Evolutionary conservation across 1,284 basidiomycete genomes (phyloP), one percentile per base, ranked within the genome.

Genomic region (Puccinia horiana): DNA sequence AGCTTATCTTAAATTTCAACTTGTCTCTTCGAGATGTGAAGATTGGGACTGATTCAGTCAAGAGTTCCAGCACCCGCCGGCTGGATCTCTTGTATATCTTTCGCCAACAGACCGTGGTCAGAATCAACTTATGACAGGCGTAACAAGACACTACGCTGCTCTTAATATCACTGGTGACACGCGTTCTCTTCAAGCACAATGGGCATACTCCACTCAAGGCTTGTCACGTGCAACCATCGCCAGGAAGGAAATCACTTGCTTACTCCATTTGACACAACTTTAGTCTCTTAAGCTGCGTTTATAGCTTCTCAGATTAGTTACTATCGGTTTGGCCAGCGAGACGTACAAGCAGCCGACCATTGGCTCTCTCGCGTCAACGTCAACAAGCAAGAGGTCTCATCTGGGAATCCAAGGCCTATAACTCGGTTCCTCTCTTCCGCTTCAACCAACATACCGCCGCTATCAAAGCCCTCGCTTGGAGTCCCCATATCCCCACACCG

Each of bases 391-490:
- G 96, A 99, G 87, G 95, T 99, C 2, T 94, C 85, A 94, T 99
- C 79, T 99, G 96, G 95, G 78, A 81, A 23, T 23, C 54, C 4
- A 42, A 42, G 23, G 69, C 44, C 1, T 20, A 35, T 11, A 61
- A 72, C 42, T 29, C 32, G 5, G 11, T 42, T 37, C 96, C 96
- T 0, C 88, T 98, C 20, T 95, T 93, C 91, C 93, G 94, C 85
- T 99, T 98, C 87, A 94, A 94, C 81, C 94, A 98, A 84, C 97
- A 99, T 86, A 93, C 93, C 2, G 96, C 97, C 0, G 96, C 96
- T 0, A 95, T 99, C 83, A 99, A 99, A 87, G 96, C 97, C 1
- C 92, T 99, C 26, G 95, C 95, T 0, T 99, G 97, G 96, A 95
- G 94, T 86, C 96, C 96, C 4, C 97, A 99, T 87, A n/a, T n/a